phyloP scores from a whole-genome alignment of 139 green algal genomes.

The Monoraphidium neglectum region DNA sequence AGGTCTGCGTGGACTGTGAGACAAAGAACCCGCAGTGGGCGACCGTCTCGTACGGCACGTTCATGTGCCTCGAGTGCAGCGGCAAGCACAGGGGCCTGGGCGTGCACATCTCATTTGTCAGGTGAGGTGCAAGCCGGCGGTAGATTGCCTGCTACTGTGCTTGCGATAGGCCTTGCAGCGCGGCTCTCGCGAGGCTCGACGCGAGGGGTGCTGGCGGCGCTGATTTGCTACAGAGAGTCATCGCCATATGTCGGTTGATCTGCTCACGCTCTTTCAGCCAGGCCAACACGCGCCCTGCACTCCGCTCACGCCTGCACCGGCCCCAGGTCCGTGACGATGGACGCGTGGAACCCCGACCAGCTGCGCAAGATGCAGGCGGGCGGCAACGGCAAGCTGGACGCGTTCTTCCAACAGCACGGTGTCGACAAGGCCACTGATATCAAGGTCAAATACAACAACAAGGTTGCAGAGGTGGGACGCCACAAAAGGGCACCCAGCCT shows the following conservation, averaged over 20 bases:
- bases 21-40: conserved; percentile 96
- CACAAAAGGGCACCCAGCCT: not conserved
- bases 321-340: conserved; percentile 94
- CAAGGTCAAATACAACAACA: conserved; percentile 94
- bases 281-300: no score
- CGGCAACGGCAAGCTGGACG: conserved; percentile 90
- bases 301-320: no score
- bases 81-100: conserved; percentile 94
- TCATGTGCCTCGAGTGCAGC: conserved; percentile 99
- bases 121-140: conserved; percentile 49
- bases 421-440: conserved; percentile 89
- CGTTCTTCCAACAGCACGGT: conserved; percentile 91
- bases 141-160: no score
- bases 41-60: conserved; percentile 94
- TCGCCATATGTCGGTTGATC: no score
- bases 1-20: conserved; percentile 94
- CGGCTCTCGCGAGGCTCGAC: no score
- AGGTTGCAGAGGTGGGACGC: conserved; percentile 66
- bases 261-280: no score
- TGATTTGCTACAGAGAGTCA: no score
- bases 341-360: conserved; percentile 92
- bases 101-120: conserved; percentile 98
- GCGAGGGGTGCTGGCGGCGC: no score
- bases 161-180: no score
- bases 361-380: conserved; percentile 94